These are phyloP conservation scores for Trichosporon inkin DNA, from an alignment of 1,284 basidiomycete species.

Conservation along the genomic window DNA sequence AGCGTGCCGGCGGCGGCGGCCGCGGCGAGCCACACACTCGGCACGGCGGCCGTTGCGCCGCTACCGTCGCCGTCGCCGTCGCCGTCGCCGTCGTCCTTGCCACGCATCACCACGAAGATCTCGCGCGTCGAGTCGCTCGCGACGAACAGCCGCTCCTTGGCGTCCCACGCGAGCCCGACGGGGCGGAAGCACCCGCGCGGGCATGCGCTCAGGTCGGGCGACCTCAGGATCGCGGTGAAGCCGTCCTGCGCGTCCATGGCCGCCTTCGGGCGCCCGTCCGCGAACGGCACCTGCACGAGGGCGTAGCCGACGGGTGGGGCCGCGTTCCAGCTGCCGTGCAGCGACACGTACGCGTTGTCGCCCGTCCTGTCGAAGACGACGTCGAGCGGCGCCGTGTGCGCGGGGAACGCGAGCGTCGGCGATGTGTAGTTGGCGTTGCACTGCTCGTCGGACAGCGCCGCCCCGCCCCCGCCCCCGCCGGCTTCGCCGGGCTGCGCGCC, in stretches of 20 bases:
- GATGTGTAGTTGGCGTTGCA: constrained; percentile 10
- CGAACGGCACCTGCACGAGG: neutral
- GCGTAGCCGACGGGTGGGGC: constrained; percentile 13
- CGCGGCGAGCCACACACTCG: neutral
- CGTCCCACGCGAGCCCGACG: constrained; percentile 17
- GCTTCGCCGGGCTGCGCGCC: no score
- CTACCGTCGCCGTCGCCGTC: neutral
- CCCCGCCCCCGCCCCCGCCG: no score
- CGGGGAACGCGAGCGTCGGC: constrained; percentile 14
- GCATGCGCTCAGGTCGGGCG: constrained; percentile 12
- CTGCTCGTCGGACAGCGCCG: neutral
- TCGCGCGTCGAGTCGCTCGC: constrained; percentile 19
- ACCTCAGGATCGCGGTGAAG: constrained; percentile 3
- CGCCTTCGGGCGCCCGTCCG: constrained; percentile 5
- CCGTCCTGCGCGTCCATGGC: neutral
- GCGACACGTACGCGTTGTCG: constrained; percentile 10
- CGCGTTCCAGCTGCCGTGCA: constrained; percentile 22
- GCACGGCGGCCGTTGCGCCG: neutral
- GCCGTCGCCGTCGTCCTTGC: neutral
- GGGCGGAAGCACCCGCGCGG: constrained; percentile 17
- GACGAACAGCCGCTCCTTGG: constrained; percentile 11
- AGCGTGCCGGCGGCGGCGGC: no score
- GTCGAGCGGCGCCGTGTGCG: constrained; percentile 20
- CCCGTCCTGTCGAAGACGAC: constrained; percentile 15
- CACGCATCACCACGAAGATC: constrained; percentile 12